Evolutionary conservation across 768 basidiomycete species (phyloP).

Genomic region (Podaxis pistillaris): DNA sequence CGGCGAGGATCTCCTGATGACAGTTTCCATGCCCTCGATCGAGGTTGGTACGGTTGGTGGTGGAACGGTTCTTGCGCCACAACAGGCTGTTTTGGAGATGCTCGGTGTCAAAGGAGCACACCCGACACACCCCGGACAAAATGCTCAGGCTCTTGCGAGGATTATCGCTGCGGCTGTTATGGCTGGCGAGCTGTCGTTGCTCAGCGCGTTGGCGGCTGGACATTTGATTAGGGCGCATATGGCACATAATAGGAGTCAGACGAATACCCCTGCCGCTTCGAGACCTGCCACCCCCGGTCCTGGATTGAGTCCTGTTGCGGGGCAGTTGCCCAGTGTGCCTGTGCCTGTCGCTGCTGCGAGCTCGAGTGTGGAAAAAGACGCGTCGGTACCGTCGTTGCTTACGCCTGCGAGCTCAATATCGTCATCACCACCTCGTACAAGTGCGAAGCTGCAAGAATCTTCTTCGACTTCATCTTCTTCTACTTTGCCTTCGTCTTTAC

Average conservation of each 20-base stretch:
- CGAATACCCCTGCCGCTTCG: conserved; percentile 71
- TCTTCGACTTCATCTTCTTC: neutral
- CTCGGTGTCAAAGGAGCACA: conserved; percentile 92
- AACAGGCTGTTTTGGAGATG: conserved; percentile 89
- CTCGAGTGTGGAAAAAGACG: neutral
- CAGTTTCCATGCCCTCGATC: conserved; percentile 97
- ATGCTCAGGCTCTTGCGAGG: conserved; percentile 86
- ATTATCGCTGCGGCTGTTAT: conserved; percentile 92
- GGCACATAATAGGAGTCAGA: conserved; percentile 84
- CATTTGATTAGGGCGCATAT: conserved; percentile 93
- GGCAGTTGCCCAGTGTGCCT: conserved; percentile 3
- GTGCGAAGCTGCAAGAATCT: neutral
- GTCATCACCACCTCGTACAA: neutral
- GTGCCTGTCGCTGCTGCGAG: neutral
- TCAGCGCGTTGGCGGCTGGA: conserved; percentile 92
- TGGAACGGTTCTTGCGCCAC: conserved; percentile 89
- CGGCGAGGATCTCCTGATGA: conserved; percentile 88
- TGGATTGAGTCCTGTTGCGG: conserved; percentile 1
- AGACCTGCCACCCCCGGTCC: conserved; percentile 59
- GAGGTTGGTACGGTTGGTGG: conserved; percentile 99
- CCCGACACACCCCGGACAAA: conserved; percentile 80
- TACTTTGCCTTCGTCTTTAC: neutral
- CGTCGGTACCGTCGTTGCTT: neutral
- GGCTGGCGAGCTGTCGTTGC: conserved; percentile 93
- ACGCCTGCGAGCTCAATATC: conserved; percentile 4